A percentile compares a stretch with the other conserved stretches of the same genome.
These are phyloP conservation scores for Suillus bovinus DNA, from an alignment of 768 basidiomycete species.

Conservation along the genomic window DNA sequence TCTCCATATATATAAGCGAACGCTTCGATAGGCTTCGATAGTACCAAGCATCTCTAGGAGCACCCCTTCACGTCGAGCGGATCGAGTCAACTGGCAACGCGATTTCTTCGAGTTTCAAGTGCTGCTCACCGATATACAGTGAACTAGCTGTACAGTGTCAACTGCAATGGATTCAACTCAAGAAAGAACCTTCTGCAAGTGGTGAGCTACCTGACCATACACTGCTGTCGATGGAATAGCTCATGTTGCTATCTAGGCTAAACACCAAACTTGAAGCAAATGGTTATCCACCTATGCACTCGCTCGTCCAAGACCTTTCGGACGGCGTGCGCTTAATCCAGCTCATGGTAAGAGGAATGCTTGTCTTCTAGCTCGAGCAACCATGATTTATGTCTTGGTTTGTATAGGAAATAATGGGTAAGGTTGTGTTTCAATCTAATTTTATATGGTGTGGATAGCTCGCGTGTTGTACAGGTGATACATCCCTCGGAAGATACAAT, in stretches of 20 bases:
- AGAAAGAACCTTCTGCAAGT: conserved; percentile 89
- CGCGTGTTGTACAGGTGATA: conserved; percentile 57
- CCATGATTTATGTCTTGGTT: conserved; percentile 10
- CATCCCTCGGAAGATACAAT: conserved; percentile 94
- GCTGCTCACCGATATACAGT: neutral
- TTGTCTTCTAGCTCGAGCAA: conserved; percentile 6
- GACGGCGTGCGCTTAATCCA: conserved; percentile 97
- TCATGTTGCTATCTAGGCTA: conserved; percentile 57
- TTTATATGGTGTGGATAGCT: neutral
- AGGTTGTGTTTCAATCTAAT: conserved; percentile 15
- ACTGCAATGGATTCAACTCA: conserved; percentile 43
- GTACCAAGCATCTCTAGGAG: neutral
- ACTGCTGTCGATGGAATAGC: conserved; percentile 7
- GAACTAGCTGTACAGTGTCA: neutral
- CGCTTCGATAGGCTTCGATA: neutral
- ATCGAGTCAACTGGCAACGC: neutral
- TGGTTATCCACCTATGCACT: conserved; percentile 84
- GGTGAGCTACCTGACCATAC: conserved; percentile 44
- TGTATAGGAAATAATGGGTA: conserved; percentile 94
- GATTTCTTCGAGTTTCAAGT: neutral
- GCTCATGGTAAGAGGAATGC: conserved; percentile 65
- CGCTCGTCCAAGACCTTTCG: conserved; percentile 86
- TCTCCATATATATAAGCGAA: conserved; percentile 4
- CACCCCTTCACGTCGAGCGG: neutral
- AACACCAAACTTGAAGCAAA: conserved; percentile 91